Evolutionary conservation across 257 asterid genomes (phyloP), one percentile per base, ranked within the genome.

Genomic region (Plectranthus barbatus): DNA sequence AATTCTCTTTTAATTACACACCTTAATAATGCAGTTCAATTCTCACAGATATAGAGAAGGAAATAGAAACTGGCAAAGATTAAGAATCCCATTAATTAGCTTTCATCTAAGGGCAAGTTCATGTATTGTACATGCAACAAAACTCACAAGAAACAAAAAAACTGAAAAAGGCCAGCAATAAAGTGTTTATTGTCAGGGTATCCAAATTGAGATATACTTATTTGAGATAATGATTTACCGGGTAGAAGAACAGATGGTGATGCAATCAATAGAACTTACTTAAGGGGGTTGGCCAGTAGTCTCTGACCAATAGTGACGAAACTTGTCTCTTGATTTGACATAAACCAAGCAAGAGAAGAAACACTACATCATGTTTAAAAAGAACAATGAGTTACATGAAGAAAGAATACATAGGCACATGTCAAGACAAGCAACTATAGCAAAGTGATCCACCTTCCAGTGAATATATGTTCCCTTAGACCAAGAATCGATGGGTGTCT

Each of bases 341-440:
- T 92, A 78, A 92, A 92, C 99, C 99, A 92, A 67, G 99, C 99
- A 73, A 92, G 99, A 58, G 99, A 92, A 79, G 99, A 92, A 83
- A 92, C 99, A 92, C 99, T 92, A 96, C 86, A 87, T 36, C 61
- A 72, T 11, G 75, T 51, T 49, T 60, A 49, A 75, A 56, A 44
- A 72, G 56, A 72, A 64, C 1, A 10, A 40, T 23, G 45, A 36
- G 52, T 68, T 36, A 77, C 34, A 31, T 29, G 37, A 55, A 39
- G 52, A 31, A 53, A 31, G 36, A 31, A 29, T 13, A 23, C 1
- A 56, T 45, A 47, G 41, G 53, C 29, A 55, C n/a, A 42, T 39
- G 49, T n/a, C 61, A 55, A 68, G 49, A 62, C 56, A 26, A 44
- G 62, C 60, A 72, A 42, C 52, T 37, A 61, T 19, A 61, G 42